phyloP scores from a whole-genome alignment of 352 stramenopile species.

The Phytophthora vignae region DNA sequence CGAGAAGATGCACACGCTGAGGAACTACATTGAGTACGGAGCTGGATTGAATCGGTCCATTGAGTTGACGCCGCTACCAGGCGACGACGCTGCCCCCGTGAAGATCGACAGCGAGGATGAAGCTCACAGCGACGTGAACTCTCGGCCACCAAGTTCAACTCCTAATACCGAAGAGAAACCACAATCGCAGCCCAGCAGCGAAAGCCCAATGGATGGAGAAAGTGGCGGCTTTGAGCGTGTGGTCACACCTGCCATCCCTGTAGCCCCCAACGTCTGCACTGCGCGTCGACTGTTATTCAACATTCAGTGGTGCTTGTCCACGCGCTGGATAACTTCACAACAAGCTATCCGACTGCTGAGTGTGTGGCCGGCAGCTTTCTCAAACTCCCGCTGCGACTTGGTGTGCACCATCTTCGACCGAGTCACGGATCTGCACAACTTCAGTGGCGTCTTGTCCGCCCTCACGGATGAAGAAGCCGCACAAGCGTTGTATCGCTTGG shows the following conservation, averaged over 20 bases:
- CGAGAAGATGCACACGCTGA: slow-evolving; percentile 70
- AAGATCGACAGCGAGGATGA: slow-evolving; percentile 37
- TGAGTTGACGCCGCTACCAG: slow-evolving; percentile 43
- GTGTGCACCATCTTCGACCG: slow-evolving; percentile 77
- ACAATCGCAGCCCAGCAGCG: neutral
- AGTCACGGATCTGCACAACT: slow-evolving; percentile 76
- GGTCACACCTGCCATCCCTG: slow-evolving; percentile 27
- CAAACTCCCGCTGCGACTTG: slow-evolving; percentile 59
- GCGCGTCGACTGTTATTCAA: slow-evolving; percentile 70
- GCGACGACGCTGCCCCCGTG: neutral
- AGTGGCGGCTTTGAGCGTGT: neutral
- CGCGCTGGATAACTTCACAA: slow-evolving; percentile 71
- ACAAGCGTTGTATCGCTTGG: slow-evolving; percentile 70
- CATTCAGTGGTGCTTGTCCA: slow-evolving; percentile 75
- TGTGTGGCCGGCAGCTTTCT: slow-evolving; percentile 59
- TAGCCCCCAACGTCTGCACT: slow-evolving; percentile 44
- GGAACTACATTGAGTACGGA: slow-evolving; percentile 70
- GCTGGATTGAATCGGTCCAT: slow-evolving; percentile 57
- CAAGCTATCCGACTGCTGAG: slow-evolving; percentile 62
- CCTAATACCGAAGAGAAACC: slow-evolving; percentile 5
- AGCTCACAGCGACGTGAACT: neutral
- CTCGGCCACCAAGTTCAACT: neutral
- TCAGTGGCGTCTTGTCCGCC: slow-evolving; percentile 63
- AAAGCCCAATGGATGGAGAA: slow-evolving; percentile 3
- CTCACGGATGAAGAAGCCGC: slow-evolving; percentile 64